Percentiles rank a stretch among this genome's conserved stretches.
Evolutionary conservation across 768 basidiomycete species (phyloP).

Genomic region (Tulasnella sp.): DNA sequence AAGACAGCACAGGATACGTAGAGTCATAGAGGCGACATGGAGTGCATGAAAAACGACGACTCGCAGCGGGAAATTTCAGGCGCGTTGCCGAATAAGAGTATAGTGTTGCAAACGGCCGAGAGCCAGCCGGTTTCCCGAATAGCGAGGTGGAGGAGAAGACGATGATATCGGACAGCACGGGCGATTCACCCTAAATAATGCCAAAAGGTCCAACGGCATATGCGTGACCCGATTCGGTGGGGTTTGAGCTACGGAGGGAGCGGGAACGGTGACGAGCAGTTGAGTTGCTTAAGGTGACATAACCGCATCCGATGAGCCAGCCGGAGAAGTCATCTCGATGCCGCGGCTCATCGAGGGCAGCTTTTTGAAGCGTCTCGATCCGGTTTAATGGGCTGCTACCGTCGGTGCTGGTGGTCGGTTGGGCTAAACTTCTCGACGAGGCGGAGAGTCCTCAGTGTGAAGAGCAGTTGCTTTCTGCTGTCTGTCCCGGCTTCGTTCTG

Average conservation of each 20-base stretch:
- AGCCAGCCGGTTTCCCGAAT: too few relatives aligned
- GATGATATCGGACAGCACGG: constrained; percentile 70
- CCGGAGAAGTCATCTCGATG: neutral
- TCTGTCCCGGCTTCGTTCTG: neutral
- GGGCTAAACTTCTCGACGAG: neutral
- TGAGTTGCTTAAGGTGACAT: neutral
- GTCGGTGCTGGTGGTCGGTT: neutral
- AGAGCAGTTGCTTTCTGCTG: too few relatives aligned
- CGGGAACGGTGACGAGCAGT: neutral
- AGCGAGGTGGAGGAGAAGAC: too few relatives aligned
- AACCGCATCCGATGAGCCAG: neutral
- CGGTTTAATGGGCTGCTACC: neutral
- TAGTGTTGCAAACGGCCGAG: too few relatives aligned
- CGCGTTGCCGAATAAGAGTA: too few relatives aligned
- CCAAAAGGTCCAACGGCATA: constrained; percentile 54
- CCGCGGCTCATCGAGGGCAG: neutral
- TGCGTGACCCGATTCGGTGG: constrained; percentile 56
- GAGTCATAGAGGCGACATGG: too few relatives aligned
- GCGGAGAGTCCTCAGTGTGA: too few relatives aligned
- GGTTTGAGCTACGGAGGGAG: constrained; percentile 34
- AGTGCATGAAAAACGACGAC: too few relatives aligned
- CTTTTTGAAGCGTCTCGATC: neutral
- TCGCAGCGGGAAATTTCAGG: too few relatives aligned
- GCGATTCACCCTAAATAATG: constrained; percentile 59
- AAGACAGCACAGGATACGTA: too few relatives aligned